Evolutionary conservation across 371 early-diverging fungal genomes (phyloP), one percentile per base, ranked within the genome.

Genomic region (Dichotomocladium elegans): DNA sequence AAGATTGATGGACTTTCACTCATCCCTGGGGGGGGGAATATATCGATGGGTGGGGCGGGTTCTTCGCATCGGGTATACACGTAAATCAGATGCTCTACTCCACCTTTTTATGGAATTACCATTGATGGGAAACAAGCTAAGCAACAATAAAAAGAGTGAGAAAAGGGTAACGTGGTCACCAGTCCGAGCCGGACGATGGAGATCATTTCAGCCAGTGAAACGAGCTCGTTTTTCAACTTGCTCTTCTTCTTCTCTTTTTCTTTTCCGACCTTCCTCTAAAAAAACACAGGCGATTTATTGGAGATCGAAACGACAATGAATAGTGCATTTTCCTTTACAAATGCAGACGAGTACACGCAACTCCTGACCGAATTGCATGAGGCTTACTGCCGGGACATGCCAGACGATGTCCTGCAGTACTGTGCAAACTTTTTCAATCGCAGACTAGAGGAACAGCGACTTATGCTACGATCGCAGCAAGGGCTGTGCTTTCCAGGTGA

Each of bases 401-500:
- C 96, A 6, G 58, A 77, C 28, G 93, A 95, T 71, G 82, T 91
- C 28, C 81, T 88, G 65, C 91, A 92, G 80, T 94, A 91, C 68
- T 94, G 94, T 68, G 89, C 92, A 15, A 80, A 87, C 51, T 91
- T 88, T 66, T 95, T 95, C 67, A 80, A 87, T 64, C 77, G 78
- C 40, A 85, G 85, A 15, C 37, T 37, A 17, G 66, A 88, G 28
- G 82, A 85, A 58, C 88, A 90, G 57, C 85, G 89, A 33, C 58
- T 57, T 12, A 41, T 40, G 22, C 45, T 59, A 31, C 53, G 66
- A 45, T 48, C 58, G 14, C 61, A 57, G 22, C 28, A 15, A 14
- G 12, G 37, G 7, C 37, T n/a, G n/a, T n/a, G 21, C 21, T n/a
- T 33, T 22, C 47, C 51, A 47, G 58, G 58, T 58, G 52, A 51